Evolutionary conservation across 1,139 yeast genomes (phyloP).

Genomic region (Diutina rugosa): DNA sequence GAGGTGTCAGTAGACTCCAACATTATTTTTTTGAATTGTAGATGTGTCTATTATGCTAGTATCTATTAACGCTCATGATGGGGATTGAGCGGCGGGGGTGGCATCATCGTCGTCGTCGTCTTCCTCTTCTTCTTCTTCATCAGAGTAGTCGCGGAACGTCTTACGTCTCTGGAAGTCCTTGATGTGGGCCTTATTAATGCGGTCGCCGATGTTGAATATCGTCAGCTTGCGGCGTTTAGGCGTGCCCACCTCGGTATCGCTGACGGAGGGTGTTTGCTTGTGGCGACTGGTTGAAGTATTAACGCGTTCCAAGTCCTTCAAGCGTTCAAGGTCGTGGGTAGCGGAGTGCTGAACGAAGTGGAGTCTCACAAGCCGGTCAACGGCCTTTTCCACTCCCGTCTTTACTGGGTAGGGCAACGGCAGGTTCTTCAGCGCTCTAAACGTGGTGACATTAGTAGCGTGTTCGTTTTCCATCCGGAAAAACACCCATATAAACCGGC

Average conservation of each 20-base stretch:
- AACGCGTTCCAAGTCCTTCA: neutral
- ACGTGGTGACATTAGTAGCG: conserved; percentile 72
- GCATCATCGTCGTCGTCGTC: conserved; percentile 14
- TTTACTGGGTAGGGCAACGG: conserved; percentile 64
- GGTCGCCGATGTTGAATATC: conserved; percentile 37
- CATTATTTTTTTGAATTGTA: neutral
- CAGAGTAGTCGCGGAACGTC: conserved; percentile 5
- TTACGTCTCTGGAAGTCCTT: conserved; percentile 75
- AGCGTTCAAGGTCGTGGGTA: neutral
- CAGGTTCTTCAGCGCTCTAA: conserved; percentile 77
- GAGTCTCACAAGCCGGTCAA: neutral
- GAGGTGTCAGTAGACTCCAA: conserved; percentile 2
- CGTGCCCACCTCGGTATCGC: neutral
- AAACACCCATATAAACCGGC: conserved; percentile 81
- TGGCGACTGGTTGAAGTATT: neutral
- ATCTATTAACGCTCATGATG: neutral
- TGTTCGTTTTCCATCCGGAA: conserved; percentile 96
- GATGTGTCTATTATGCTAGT: neutral
- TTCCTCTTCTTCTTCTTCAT: conserved; percentile 10
- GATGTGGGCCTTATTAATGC: conserved; percentile 69
- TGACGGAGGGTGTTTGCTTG: neutral
- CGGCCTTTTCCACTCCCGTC: neutral
- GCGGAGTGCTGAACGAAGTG: neutral
- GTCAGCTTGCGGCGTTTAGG: conserved; percentile 20
- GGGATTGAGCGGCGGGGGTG: neutral